phyloP scores from a whole-genome alignment of 2,329 filamentous ascomycete genomes.

The Trichophyton benhamiae region DNA sequence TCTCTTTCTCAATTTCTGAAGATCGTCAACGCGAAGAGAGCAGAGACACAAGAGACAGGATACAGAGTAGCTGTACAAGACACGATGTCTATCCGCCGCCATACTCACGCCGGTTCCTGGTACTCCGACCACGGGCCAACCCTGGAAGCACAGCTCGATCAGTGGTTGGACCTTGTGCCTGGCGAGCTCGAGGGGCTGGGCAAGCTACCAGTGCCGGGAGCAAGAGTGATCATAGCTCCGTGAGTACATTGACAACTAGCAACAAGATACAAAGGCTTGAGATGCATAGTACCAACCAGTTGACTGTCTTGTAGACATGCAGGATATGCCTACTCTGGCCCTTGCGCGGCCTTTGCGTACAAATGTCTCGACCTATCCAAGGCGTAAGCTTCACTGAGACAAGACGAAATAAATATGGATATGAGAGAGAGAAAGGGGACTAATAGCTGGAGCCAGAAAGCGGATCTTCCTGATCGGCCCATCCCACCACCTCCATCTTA shows the following conservation, averaged over 20 bases:
- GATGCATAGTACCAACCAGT: conserved; percentile 12
- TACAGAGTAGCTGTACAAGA: neutral
- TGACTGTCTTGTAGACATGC: conserved; percentile 56
- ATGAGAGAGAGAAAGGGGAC: neutral
- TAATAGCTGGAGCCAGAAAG: conserved; percentile 42
- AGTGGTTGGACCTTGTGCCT: conserved; percentile 62
- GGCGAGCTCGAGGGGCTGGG: conserved; percentile 50
- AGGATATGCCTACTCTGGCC: conserved; percentile 83
- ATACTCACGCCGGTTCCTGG: conserved; percentile 79
- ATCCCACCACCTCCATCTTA: conserved; percentile 75
- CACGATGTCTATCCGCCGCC: conserved; percentile 37
- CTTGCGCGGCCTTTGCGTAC: conserved; percentile 90
- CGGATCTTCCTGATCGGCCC: conserved; percentile 86
- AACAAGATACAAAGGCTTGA: neutral
- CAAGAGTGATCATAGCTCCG: conserved; percentile 85
- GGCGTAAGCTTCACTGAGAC: conserved; percentile 39
- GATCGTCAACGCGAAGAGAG: neutral
- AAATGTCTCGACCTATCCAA: conserved; percentile 70
- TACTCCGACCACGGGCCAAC: conserved; percentile 52
- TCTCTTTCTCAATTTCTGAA: neutral
- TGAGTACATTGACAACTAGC: conserved; percentile 40
- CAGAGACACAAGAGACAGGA: neutral
- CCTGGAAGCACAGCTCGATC: conserved; percentile 60
- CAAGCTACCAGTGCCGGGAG: conserved; percentile 56
- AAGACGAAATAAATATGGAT: neutral